Evolutionary conservation across 352 stramenopile genomes (phyloP).

Genomic region (Pythium biforme): DNA sequence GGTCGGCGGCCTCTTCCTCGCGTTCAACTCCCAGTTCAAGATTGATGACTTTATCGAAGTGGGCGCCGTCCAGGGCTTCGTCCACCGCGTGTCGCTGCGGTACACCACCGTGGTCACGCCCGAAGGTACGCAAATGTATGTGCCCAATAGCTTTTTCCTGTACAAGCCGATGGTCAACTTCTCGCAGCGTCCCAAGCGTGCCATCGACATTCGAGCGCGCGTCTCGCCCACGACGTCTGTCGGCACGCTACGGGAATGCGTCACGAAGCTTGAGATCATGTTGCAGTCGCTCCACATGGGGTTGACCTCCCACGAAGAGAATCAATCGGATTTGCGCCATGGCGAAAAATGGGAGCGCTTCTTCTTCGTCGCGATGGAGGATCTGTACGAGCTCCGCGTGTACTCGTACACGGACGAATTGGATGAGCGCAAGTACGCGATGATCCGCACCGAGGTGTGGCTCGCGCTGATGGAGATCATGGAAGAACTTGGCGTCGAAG

Average conservation of each 20-base stretch:
- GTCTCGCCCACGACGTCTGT: slow-evolving; percentile 60
- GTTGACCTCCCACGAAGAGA: slow-evolving; percentile 86
- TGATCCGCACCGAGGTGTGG: slow-evolving; percentile 89
- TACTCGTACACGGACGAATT: slow-evolving; percentile 88
- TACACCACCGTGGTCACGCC: slow-evolving; percentile 85
- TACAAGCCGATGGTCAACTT: slow-evolving; percentile 91
- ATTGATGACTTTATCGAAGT: slow-evolving; percentile 88
- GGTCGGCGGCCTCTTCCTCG: slow-evolving; percentile 79
- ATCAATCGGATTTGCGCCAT: slow-evolving; percentile 71
- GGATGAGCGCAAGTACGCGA: slow-evolving; percentile 83
- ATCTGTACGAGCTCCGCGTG: slow-evolving; percentile 78
- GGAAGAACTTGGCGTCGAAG: slow-evolving; percentile 69
- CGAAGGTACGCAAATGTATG: slow-evolving; percentile 76
- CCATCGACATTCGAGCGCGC: slow-evolving; percentile 71
- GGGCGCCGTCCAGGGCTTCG: slow-evolving; percentile 68
- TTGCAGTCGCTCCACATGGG: slow-evolving; percentile 82
- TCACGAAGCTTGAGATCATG: slow-evolving; percentile 71
- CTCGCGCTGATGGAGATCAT: slow-evolving; percentile 88
- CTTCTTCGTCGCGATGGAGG: slow-evolving; percentile 87
- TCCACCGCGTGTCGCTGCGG: slow-evolving; percentile 79
- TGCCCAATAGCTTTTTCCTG: slow-evolving; percentile 89
- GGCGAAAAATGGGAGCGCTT: slow-evolving; percentile 84
- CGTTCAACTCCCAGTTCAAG: slow-evolving; percentile 89
- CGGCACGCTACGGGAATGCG: slow-evolving; percentile 54
- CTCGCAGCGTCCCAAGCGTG: slow-evolving; percentile 78